phyloP scores from a whole-genome alignment of 2,329 filamentous ascomycete species.

The Exophiala calicioides region DNA sequence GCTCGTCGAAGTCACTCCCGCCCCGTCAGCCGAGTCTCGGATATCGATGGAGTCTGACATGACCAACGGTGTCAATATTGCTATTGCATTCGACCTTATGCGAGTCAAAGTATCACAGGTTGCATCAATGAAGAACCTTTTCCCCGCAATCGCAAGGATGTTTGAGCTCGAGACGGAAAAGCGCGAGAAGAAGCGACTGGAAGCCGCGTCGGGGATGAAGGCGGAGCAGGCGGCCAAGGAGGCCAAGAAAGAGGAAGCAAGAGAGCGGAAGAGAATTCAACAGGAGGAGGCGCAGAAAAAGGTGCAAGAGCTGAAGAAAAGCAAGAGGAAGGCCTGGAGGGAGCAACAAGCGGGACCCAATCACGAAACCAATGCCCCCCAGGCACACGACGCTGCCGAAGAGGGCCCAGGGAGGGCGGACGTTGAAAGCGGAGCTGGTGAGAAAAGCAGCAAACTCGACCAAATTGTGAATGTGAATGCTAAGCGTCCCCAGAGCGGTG shows the following conservation, averaged over 20 bases:
- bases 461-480: slow-evolving; percentile 9
- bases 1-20: slow-evolving; percentile 1
- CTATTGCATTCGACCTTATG: slow-evolving; percentile 66
- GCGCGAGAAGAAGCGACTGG: slow-evolving; percentile 19
- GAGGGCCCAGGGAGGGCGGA: not conserved
- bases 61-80: slow-evolving; percentile 52
- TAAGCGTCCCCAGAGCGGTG: slow-evolving; percentile 20
- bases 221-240: slow-evolving; percentile 11
- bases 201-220: slow-evolving; percentile 7
- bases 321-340: slow-evolving; percentile 7
- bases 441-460: slow-evolving; percentile 4
- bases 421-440: slow-evolving; percentile 4
- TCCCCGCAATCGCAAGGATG: slow-evolving; percentile 57
- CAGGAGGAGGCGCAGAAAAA: slow-evolving; percentile 11
- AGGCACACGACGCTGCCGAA: not conserved
- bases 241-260: slow-evolving; percentile 11
- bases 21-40: slow-evolving; percentile 1
- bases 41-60: slow-evolving; percentile 21
- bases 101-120: slow-evolving; percentile 62
- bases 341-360: not conserved
- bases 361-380: not conserved
- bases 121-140: slow-evolving; percentile 57
- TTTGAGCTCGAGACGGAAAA: slow-evolving; percentile 43
- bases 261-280: slow-evolving; percentile 8
- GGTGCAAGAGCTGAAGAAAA: slow-evolving; percentile 28